These are phyloP conservation scores for Polymyxa betae DNA, from an alignment of 208 protist genomes.

Conservation along the genomic window DNA sequence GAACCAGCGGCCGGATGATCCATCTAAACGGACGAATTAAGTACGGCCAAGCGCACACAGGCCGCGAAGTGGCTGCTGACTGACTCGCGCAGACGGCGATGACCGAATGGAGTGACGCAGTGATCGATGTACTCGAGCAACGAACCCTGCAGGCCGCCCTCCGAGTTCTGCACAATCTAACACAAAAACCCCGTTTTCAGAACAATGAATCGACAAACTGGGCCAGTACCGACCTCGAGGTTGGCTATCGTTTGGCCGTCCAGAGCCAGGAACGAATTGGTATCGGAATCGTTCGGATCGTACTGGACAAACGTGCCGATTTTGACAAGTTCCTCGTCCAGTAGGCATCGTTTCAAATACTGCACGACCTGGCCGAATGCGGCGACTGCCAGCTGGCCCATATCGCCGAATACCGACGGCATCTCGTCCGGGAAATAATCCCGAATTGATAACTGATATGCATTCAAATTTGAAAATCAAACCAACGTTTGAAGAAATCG, in stretches of 20 bases:
- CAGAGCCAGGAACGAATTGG: conserved; percentile 35
- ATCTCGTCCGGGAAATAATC: no score
- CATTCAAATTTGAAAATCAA: no score
- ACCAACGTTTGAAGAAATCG: no score
- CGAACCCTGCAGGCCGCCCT: conserved; percentile 45
- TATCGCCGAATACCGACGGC: no score
- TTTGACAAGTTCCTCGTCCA: background rate
- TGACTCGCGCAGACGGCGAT: background rate
- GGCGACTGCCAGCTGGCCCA: background rate
- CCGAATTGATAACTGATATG: no score
- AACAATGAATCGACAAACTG: background rate
- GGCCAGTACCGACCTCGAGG: conserved; percentile 27
- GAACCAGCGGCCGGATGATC: conserved; percentile 29
- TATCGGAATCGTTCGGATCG: background rate
- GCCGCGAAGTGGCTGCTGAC: no score
- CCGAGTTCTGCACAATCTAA: conserved; percentile 32
- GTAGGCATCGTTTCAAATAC: background rate
- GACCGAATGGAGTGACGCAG: conserved; percentile 40
- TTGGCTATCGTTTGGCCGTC: conserved; percentile 53
- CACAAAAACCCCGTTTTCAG: background rate
- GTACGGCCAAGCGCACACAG: no score
- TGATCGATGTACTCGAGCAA: conserved; percentile 48
- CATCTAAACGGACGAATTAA: no score
- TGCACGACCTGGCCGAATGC: background rate
- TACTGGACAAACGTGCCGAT: background rate